A percentile compares a stretch with the other conserved stretches of the same genome.
phyloP scores from a whole-genome alignment of 1,139 yeast genomes.

The Sugiyamaella pinicola region DNA sequence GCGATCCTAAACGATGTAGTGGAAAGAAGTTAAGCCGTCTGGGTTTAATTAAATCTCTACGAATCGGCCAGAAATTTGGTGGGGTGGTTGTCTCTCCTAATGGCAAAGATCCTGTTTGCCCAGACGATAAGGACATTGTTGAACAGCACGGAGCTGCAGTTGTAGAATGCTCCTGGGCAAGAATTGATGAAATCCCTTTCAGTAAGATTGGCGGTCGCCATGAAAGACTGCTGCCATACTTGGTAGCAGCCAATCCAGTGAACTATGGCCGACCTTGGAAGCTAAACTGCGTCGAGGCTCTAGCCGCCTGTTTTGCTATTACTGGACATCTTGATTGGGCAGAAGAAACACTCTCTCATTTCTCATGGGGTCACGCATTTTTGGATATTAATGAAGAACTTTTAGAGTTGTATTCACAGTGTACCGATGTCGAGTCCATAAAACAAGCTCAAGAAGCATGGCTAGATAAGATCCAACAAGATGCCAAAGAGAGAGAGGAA shows the following conservation, averaged over 20 bases:
- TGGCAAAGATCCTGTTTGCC: conserved; percentile 89
- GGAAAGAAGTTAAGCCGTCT: conserved; percentile 91
- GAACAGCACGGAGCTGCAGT: conserved; percentile 89
- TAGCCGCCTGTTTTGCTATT: conserved; percentile 96
- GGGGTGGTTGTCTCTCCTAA: conserved; percentile 94
- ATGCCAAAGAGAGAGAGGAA: conserved; percentile 60
- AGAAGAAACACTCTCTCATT: conserved; percentile 66
- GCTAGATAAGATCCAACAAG: conserved; percentile 68
- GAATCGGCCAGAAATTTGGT: conserved; percentile 88
- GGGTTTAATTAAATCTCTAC: conserved; percentile 74
- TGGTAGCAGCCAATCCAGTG: conserved; percentile 96
- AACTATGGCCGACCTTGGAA: conserved; percentile 98
- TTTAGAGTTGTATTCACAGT: conserved; percentile 68
- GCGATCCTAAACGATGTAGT: conserved; percentile 97
- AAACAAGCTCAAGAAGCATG: conserved; percentile 73
- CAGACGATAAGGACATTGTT: conserved; percentile 76
- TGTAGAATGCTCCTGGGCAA: conserved; percentile 98
- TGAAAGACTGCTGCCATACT: conserved; percentile 84
- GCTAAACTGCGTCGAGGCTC: conserved; percentile 92
- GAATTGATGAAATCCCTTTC: conserved; percentile 94
- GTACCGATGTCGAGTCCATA: conserved; percentile 81
- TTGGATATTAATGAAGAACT: conserved; percentile 80
- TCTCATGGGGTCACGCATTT: conserved; percentile 92
- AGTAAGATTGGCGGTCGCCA: conserved; percentile 86
- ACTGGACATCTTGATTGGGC: conserved; percentile 95